Conservation (phyloP, 768 basidiomycete species). For the Trametes cubensis region DNA sequence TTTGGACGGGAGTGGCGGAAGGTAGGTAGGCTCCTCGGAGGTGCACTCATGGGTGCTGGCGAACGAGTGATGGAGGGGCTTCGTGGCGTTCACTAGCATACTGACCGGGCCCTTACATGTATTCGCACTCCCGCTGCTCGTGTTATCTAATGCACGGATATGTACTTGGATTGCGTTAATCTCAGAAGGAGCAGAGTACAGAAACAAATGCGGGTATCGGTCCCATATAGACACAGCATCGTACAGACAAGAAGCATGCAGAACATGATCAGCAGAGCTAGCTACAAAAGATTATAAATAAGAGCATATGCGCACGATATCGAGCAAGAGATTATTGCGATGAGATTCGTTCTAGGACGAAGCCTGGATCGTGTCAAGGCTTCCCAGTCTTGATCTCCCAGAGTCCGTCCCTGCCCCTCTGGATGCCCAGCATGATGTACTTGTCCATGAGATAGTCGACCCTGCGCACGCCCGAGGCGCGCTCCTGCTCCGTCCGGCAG, state of each 20-base stretch:
- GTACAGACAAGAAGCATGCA: background rate
- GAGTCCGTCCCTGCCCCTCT: slow-evolving; percentile 55
- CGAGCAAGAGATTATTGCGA: too few relatives aligned
- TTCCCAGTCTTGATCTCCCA: slow-evolving; percentile 65
- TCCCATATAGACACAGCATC: slow-evolving; percentile 11
- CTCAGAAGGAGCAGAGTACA: slow-evolving; percentile 10
- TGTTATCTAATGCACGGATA: background rate
- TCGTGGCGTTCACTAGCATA: slow-evolving; percentile 8
- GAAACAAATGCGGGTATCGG: slow-evolving; percentile 14
- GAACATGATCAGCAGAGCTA: slow-evolving; percentile 3
- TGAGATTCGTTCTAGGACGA: background rate
- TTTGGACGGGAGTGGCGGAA: slow-evolving; percentile 28
- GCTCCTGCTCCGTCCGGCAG: slow-evolving; percentile 40
- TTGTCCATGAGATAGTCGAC: slow-evolving; percentile 65
- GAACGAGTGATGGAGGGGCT: slow-evolving; percentile 31
- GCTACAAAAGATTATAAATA: slow-evolving; percentile 14
- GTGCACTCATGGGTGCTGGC: slow-evolving; percentile 29
- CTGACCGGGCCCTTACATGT: background rate
- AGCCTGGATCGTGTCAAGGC: background rate
- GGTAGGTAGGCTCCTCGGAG: slow-evolving; percentile 27
- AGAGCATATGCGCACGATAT: background rate
- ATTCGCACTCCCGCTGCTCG: background rate
- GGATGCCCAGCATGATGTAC: slow-evolving; percentile 55
- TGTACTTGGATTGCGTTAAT: slow-evolving; percentile 1
- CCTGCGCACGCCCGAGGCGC: slow-evolving; percentile 50